Percentiles rank a stretch among this genome's conserved stretches.
phyloP scores from a whole-genome alignment of 2,329 filamentous ascomycete species.

The Ophiostoma ulmi region DNA sequence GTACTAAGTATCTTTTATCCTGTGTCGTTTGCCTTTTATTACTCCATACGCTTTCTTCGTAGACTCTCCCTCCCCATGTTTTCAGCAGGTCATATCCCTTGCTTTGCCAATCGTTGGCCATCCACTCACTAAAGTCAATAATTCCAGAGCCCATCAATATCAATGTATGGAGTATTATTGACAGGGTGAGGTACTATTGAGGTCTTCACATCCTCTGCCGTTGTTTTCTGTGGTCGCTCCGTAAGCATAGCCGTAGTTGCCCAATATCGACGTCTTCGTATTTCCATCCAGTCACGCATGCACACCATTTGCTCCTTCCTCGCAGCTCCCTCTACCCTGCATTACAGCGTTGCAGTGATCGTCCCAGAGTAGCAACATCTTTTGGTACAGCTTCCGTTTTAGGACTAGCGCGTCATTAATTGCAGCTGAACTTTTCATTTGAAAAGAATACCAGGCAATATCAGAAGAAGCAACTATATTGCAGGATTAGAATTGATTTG shows the following conservation, averaged over 20 bases:
- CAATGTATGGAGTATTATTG: too few relatives aligned
- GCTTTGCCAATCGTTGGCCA: background rate
- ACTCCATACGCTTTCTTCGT: background rate
- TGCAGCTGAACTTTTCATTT: background rate
- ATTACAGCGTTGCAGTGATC: conserved; percentile 1
- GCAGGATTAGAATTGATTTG: background rate
- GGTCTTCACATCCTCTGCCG: too few relatives aligned
- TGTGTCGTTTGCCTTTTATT: background rate
- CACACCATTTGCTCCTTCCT: background rate
- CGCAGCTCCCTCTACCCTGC: background rate
- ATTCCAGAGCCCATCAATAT: background rate
- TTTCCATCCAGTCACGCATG: too few relatives aligned
- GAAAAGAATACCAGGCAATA: background rate
- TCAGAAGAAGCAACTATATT: background rate
- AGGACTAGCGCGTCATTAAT: background rate
- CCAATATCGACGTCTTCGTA: too few relatives aligned
- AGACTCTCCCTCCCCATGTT: background rate
- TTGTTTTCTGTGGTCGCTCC: too few relatives aligned
- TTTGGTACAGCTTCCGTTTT: background rate
- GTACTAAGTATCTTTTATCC: background rate
- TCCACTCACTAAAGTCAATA: background rate
- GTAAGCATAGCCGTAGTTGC: too few relatives aligned
- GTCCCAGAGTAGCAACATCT: background rate
- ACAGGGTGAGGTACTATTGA: too few relatives aligned
- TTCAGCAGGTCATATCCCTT: background rate